Percentiles rank a stretch among this genome's conserved stretches.
phyloP scores from a whole-genome alignment of 345 rosid species.

The Populus davidiana region DNA sequence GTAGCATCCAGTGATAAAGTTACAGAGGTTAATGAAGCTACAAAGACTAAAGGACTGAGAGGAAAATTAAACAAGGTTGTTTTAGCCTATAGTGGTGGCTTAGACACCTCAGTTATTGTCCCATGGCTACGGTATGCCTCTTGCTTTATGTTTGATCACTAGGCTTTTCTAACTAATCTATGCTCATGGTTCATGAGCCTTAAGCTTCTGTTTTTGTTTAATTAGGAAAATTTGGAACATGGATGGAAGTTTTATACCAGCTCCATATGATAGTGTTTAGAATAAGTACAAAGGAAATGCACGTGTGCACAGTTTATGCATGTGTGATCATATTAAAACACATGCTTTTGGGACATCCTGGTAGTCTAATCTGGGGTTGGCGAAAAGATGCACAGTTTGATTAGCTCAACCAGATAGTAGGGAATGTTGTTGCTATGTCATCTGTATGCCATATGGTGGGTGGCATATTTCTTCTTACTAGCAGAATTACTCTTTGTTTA shows the following conservation, averaged over 20 bases:
- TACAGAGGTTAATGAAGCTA: conserved; percentile 21
- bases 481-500: background rate
- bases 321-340: background rate
- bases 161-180: background rate
- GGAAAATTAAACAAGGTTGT: conserved; percentile 91
- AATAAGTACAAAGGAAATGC: background rate
- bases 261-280: background rate
- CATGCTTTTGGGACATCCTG: background rate
- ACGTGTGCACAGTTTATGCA: background rate
- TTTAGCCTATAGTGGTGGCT: conserved; percentile 93
- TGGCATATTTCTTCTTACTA: background rate
- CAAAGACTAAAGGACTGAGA: conserved; percentile 51
- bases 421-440: background rate
- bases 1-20: conserved; percentile 44
- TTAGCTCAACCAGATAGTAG: background rate
- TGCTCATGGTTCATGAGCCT: background rate
- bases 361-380: conserved; percentile 3
- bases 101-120: conserved; percentile 94
- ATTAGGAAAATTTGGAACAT: background rate
- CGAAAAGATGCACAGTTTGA: background rate
- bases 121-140: conserved; percentile 83
- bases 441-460: background rate
- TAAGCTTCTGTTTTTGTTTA: background rate
- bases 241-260: background rate
- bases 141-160: conserved; percentile 13